These are phyloP conservation scores for Podospora conica DNA, from an alignment of 495 filamentous ascomycete genomes.

Conservation along the genomic window DNA sequence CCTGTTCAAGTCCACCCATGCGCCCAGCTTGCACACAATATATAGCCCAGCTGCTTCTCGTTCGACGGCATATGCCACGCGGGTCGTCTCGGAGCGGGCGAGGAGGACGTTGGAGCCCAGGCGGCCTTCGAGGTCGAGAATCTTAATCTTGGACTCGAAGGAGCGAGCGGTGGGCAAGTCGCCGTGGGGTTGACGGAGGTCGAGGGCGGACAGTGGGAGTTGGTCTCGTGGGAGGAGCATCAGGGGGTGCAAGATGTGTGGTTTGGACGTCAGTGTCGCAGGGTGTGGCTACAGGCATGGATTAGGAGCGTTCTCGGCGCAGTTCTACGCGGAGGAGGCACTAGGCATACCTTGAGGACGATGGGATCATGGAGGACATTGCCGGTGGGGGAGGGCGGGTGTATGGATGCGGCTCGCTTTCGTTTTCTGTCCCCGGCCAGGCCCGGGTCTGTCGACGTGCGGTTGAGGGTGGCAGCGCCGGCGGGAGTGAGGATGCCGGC, in stretches of 20 bases:
- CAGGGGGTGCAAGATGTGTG: slow-evolving; percentile 54
- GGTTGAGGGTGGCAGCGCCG: neutral
- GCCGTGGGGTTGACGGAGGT: slow-evolving; percentile 47
- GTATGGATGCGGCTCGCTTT: slow-evolving; percentile 13
- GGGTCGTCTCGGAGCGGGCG: slow-evolving; percentile 53
- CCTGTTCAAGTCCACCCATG: slow-evolving; percentile 53
- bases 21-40: slow-evolving; percentile 61
- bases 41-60: slow-evolving; percentile 60
- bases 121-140: slow-evolving; percentile 54
- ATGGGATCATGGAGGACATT: slow-evolving; percentile 44
- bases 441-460: slow-evolving; percentile 2
- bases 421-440: slow-evolving; percentile 19
- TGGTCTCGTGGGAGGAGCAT: slow-evolving; percentile 55
- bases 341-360: slow-evolving; percentile 38
- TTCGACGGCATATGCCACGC: slow-evolving; percentile 64
- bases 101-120: slow-evolving; percentile 56
- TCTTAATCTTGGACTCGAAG: slow-evolving; percentile 56
- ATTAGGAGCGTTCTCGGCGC: too few relatives aligned
- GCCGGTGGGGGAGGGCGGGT: slow-evolving; percentile 30
- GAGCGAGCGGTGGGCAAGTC: slow-evolving; percentile 46
- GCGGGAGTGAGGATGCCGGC: slow-evolving; percentile 7
- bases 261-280: slow-evolving; percentile 49
- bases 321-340: neutral
- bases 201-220: slow-evolving; percentile 56
- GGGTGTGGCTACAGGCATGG: slow-evolving; percentile 47